Base-by-base conservation (phyloP, 2,329 filamentous ascomycete genomes). In the Colletotrichum theobromicola region DNA sequence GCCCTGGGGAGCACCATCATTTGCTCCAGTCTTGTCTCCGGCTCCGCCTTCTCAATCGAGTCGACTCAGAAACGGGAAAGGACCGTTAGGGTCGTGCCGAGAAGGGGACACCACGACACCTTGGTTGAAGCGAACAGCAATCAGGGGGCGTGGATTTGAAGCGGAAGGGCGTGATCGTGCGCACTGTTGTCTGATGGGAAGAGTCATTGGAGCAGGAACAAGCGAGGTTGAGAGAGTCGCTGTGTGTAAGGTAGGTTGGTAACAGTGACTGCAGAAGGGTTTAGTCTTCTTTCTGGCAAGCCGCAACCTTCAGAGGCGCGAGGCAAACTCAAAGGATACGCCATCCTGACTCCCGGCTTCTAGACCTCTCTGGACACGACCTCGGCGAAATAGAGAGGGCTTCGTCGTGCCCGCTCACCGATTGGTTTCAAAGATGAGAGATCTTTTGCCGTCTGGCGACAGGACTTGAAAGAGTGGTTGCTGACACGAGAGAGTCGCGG, bases 31-130 rank as follows among this genome's bases (percentile, higher is more conserved):
- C 60, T 24, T 53, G 24, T 50, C 18, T 21, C 61, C 72, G 55
- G 68, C 55, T 72, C 72, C 67, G 68, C 42, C 42, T 66, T 26
- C 62, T 72, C 34, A 50, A 63, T 72, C 34, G 46, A 67, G 72
- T n/a, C 53, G 37, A 16, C 37, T 62, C 35, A 50, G 24, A 34
- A 57, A 72, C 53, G 37, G 62, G 57, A 50, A 50, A 53, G 42
- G 53, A 35, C 42, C 12, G 61, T 53, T 63, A 30, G 28, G 30
- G 28, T 55, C 13, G 67, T 61, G 67, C 35, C 67, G 32, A 55
- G 35, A 60, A 32, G n/a, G 26, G 6, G 21, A 50, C n/a, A 30
- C 16, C n/a, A 42, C 34, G 32, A 26, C 57, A 26, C 34, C 53
- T 57, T 28, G n/a, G 57, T 21, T 16, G 26, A 30, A 30, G 26